A percentile compares a stretch with the other conserved stretches of the same genome.
These are phyloP conservation scores for Phytophthora capsici DNA, from an alignment of 352 stramenopile genomes.

Conservation along the genomic window DNA sequence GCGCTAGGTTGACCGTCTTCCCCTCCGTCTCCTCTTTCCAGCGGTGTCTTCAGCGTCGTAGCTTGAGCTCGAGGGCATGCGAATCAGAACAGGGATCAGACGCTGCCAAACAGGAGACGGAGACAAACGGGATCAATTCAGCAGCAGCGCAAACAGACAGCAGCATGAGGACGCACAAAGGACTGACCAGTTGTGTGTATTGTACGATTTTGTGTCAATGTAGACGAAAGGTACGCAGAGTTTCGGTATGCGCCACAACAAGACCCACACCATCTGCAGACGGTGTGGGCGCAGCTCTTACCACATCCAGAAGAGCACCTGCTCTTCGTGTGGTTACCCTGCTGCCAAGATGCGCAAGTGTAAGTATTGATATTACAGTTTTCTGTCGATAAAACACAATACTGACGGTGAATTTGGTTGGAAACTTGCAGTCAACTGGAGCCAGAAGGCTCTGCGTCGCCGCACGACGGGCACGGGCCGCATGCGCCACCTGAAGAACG, in stretches of 20 bases:
- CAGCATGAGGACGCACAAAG: neutral
- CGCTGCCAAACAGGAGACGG: slow-evolving; percentile 5
- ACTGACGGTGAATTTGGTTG: neutral
- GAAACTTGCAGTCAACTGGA: slow-evolving; percentile 92
- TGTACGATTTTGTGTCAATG: slow-evolving; percentile 32
- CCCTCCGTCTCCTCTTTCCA: slow-evolving; percentile 17
- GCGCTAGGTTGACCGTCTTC: neutral
- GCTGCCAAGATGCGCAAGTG: slow-evolving; percentile 98
- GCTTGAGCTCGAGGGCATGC: slow-evolving; percentile 8
- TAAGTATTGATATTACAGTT: slow-evolving; percentile 45
- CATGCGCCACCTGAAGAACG: slow-evolving; percentile 99
- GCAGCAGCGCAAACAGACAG: neutral
- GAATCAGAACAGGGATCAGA: slow-evolving; percentile 11
- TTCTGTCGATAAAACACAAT: neutral
- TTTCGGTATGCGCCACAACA: slow-evolving; percentile 99
- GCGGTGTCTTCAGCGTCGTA: neutral
- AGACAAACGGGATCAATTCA: slow-evolving; percentile 4
- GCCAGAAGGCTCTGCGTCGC: slow-evolving; percentile 97
- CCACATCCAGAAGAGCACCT: slow-evolving; percentile 99
- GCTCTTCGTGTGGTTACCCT: slow-evolving; percentile 99
- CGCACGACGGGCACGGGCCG: slow-evolving; percentile 96
- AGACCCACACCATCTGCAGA: slow-evolving; percentile 99
- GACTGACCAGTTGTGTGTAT: slow-evolving; percentile 27
- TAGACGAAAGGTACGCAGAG: slow-evolving; percentile 99
- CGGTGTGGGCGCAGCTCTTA: slow-evolving; percentile 98